Evolutionary conservation across 805 yeast species (phyloP).

Genomic region (Sugiyamaella marilandica): DNA sequence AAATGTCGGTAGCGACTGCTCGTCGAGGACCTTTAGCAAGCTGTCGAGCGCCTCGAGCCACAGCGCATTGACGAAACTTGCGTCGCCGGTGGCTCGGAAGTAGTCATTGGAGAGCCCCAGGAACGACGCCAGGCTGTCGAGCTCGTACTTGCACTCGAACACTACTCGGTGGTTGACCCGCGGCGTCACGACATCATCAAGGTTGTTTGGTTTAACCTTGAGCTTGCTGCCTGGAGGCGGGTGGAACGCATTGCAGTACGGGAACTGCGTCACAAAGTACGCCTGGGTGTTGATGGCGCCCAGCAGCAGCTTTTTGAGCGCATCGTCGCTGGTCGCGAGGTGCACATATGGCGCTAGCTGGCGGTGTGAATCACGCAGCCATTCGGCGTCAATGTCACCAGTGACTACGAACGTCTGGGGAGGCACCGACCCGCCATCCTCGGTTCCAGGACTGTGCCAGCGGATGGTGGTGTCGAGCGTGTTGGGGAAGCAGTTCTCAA

Average conservation of each 20-base stretch:
- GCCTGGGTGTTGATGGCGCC: constrained; percentile 86
- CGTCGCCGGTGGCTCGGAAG: constrained; percentile 30
- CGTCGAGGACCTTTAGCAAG: constrained; percentile 47
- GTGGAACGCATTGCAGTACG: constrained; percentile 90
- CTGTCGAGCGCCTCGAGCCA: constrained; percentile 61
- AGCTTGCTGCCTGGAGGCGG: constrained; percentile 55
- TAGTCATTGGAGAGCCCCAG: constrained; percentile 71
- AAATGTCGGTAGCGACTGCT: constrained; percentile 57
- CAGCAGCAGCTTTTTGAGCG: constrained; percentile 47
- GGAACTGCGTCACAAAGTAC: constrained; percentile 52
- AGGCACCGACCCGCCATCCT: background rate
- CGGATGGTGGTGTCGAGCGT: constrained; percentile 82
- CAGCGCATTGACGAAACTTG: constrained; percentile 38
- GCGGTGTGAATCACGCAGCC: constrained; percentile 84
- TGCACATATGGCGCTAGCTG: constrained; percentile 74
- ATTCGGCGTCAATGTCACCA: constrained; percentile 91
- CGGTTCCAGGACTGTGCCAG: constrained; percentile 45
- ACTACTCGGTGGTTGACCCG: constrained; percentile 64
- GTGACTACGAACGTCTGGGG: constrained; percentile 78
- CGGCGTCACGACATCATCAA: constrained; percentile 60
- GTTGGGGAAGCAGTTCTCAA: constrained; percentile 82
- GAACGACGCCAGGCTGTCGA: constrained; percentile 81
- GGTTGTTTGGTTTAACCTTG: constrained; percentile 42
- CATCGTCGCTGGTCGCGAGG: constrained; percentile 47
- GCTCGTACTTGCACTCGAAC: constrained; percentile 86